Evolutionary conservation across 208 protist genomes (phyloP), one percentile per base, ranked within the genome.

Genomic region (Borovskyia barvae): DNA sequence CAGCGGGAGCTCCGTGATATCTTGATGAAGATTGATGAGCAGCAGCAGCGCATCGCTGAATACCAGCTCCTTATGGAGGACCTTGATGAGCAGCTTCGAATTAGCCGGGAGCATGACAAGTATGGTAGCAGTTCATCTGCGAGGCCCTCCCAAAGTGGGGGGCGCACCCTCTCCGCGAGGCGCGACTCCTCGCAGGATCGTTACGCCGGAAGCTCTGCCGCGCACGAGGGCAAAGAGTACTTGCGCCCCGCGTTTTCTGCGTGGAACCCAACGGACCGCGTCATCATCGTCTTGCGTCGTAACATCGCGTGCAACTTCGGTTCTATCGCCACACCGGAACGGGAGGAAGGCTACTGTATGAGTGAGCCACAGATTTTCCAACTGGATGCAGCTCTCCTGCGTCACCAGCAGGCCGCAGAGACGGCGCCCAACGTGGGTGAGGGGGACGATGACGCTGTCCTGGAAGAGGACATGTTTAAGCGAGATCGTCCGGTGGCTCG

Each of bases 61-160:
- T 87, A 88, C 70, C 83, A 91, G 73, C 66, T 57, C 41, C 58
- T 86, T 42, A 81, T 90, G 66, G 87, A 94, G 47, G 76, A 88
- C 50, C 68, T 90, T 24, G 80, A 92, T 51, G 70, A 86, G 37
- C 73, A 92, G 65, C 68, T 94, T 37, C 72, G 66, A 24, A 42
- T 71, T 30, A 90, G 77, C 73, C 66, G 71, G 58, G 60, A 78
- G 61, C 59, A 70, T 56, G 57, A 69, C 52, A 51, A n/a, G 32
- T 43, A 55, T 24, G 55, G 52, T 20, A 52, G 50, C 41, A 51
- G 60, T 28, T 36, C 37, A 15, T 20, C 19, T 6, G 19, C 33
- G 12, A 11, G 8, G 32, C n/a, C n/a, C n/a, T 30, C 40, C 25
- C 20, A n/a, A 7, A 39, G 30, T 19, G 36, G 20, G 30, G 61